Percentiles rank a stretch among this genome's conserved stretches.
phyloP scores from a whole-genome alignment of 2,329 filamentous ascomycete genomes.

The Fusarium sp. region DNA sequence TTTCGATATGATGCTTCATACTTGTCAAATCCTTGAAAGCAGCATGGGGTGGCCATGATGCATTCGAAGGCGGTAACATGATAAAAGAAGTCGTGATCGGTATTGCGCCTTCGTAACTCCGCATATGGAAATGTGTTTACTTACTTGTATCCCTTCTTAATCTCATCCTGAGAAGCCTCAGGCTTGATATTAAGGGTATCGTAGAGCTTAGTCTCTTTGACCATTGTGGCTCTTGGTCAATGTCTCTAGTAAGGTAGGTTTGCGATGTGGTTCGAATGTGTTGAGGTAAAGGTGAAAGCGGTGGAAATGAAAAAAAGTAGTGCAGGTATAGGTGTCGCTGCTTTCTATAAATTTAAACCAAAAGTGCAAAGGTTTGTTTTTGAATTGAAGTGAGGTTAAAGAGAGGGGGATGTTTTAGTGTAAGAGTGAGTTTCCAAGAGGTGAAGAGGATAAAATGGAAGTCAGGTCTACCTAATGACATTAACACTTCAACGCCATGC shows the following conservation, averaged over 20 bases:
- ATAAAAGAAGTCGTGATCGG: background rate
- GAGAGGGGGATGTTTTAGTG: slow-evolving; percentile 25
- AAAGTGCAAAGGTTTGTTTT: slow-evolving; percentile 13
- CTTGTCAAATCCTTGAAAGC: background rate
- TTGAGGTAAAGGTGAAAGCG: slow-evolving; percentile 7
- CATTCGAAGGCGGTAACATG: background rate
- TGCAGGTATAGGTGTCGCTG: slow-evolving; percentile 7
- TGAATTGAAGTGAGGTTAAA: slow-evolving; percentile 18
- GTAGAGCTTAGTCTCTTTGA: slow-evolving; percentile 95
- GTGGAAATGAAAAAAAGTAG: slow-evolving; percentile 17
- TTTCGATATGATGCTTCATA: background rate
- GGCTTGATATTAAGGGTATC: slow-evolving; percentile 84
- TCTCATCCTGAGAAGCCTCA: slow-evolving; percentile 87
- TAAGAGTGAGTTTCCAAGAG: slow-evolving; percentile 41
- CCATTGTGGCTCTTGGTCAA: slow-evolving; percentile 69
- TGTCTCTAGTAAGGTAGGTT: slow-evolving; percentile 4
- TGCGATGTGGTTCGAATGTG: slow-evolving; percentile 16
- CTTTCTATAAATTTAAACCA: slow-evolving; percentile 21
- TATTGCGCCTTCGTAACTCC: background rate
- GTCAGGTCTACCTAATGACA: slow-evolving; percentile 22
- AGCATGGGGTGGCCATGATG: background rate
- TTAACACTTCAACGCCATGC: slow-evolving; percentile 39
- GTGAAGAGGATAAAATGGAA: slow-evolving; percentile 35
- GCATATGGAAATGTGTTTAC: slow-evolving; percentile 43
- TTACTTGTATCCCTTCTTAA: slow-evolving; percentile 95